phyloP scores from a whole-genome alignment of 2,329 filamentous ascomycete genomes.

The Penicillium sp. region DNA sequence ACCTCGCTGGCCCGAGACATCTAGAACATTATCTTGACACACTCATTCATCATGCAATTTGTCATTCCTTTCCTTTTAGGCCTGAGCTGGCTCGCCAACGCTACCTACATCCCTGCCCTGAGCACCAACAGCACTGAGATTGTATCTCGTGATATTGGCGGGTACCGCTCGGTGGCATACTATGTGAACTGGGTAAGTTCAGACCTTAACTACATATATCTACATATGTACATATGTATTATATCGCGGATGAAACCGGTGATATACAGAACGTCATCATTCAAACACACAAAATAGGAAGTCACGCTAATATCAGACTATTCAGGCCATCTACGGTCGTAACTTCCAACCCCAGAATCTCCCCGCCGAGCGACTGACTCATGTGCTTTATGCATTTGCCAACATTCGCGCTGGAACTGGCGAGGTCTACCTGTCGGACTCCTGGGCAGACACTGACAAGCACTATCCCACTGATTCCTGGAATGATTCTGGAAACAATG shows the following conservation, averaged over 20 bases:
- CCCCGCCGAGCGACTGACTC: conserved; percentile 76
- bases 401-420: conserved; percentile 74
- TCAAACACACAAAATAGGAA: background rate
- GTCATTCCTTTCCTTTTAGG: conserved; percentile 12
- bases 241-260: background rate
- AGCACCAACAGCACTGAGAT: conserved; percentile 8
- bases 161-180: conserved; percentile 43
- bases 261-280: background rate
- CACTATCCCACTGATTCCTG: conserved; percentile 66
- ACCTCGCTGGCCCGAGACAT: conserved; percentile 14
- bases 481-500: conserved; percentile 69
- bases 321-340: conserved; percentile 76
- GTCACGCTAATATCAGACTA: background rate
- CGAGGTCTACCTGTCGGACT: conserved; percentile 73
- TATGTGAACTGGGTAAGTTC: conserved; percentile 48
- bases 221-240: no score
- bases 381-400: conserved; percentile 88
- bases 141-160: conserved; percentile 14
- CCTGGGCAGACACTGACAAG: conserved; percentile 67
- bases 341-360: conserved; percentile 84
- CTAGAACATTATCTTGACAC: background rate
- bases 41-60: conserved; percentile 15
- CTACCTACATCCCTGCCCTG: conserved; percentile 12
- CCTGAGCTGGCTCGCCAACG: conserved; percentile 15
- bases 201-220: background rate